Evolutionary conservation across 1,284 basidiomycete genomes (phyloP), one percentile per base, ranked within the genome.

Genomic region (Tilletia setariae): DNA sequence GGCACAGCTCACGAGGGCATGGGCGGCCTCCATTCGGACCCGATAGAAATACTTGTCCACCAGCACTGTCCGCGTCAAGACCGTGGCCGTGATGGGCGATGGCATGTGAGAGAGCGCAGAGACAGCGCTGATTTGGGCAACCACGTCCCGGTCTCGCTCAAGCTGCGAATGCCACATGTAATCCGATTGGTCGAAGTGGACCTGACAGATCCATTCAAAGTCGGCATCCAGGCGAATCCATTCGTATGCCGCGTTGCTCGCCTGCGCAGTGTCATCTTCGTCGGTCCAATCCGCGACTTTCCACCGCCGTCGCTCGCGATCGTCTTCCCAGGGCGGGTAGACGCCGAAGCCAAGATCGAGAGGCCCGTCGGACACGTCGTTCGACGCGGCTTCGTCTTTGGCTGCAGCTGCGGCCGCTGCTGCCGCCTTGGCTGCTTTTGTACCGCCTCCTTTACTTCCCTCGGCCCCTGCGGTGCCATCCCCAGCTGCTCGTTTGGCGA

Each of bases 201-300:
- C 89, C 61, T 87, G 87, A 21, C 93, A 91, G 69, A 98, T 91
- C 96, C 96, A 99, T 84, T 98, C 95, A 83, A 96, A 95, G 82
- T 99, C 96, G 21, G 96, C 93, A 82, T 99, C 96, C 86, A 98
- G 92, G 70, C 96, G 87, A 74, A 99, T 98, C 96, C 96, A 99
- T 84, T 99, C 96, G 84, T 98, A 98, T 0, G 94, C 51, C 91
- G 92, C 70, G 89, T 75, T 75, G 35, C 11, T 40, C 2, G 77
- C 89, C 92, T 98, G 97, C 61, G 88, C 87, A 70, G 90, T 89
- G 80, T 97, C 95, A 73, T 98, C 94, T 76, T 96, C 93, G 80
- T 97, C 95, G 3, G 91, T 94, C 96, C 94, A 99, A 82, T 98
- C 96, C 13, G 91, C 91, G 1, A 98, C 94, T 67, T 75, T 75